Evolutionary conservation across 208 protist genomes (phyloP).

Genomic region (Trypanosoma brucei): DNA sequence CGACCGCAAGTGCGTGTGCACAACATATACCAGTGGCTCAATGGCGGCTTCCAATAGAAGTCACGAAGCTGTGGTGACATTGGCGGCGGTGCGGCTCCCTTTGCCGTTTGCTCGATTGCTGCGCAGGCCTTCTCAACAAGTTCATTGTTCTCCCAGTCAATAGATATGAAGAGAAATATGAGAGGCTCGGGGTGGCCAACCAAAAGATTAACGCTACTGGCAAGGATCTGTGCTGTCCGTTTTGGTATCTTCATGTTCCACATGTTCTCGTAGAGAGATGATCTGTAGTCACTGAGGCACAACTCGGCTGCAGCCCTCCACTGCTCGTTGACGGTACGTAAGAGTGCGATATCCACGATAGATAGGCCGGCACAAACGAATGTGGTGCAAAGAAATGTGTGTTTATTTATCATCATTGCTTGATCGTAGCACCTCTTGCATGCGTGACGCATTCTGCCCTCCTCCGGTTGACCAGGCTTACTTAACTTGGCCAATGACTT

Average conservation of each 20-base stretch:
- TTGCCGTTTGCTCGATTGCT: conserved; percentile 11
- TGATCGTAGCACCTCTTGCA: conserved; percentile 55
- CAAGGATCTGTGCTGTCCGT: conserved; percentile 40
- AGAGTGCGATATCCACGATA: conserved; percentile 56
- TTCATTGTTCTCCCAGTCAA: conserved; percentile 18
- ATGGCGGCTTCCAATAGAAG: conserved; percentile 17
- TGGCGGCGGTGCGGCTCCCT: neutral
- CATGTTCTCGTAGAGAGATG: conserved; percentile 50
- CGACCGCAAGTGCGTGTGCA: conserved; percentile 57
- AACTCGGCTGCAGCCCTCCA: conserved; percentile 71
- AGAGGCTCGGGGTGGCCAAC: conserved; percentile 29
- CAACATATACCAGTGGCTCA: conserved; percentile 73
- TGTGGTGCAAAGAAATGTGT: conserved; percentile 55
- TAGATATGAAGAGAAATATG: conserved; percentile 22
- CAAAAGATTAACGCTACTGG: conserved; percentile 54
- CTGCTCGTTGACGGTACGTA: conserved; percentile 52
- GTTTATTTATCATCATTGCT: conserved; percentile 38
- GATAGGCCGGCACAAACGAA: conserved; percentile 56
- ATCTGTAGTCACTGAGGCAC: conserved; percentile 69
- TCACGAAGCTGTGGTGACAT: neutral
- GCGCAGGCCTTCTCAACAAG: conserved; percentile 1
- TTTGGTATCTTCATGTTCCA: conserved; percentile 36
- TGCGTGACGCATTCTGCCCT: conserved; percentile 48
- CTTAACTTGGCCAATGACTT: conserved; percentile 65
- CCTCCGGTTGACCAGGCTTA: conserved; percentile 45